These are phyloP conservation scores for Yarrowia hollandica DNA, from an alignment of 805 yeast species.

Conservation along the genomic window DNA sequence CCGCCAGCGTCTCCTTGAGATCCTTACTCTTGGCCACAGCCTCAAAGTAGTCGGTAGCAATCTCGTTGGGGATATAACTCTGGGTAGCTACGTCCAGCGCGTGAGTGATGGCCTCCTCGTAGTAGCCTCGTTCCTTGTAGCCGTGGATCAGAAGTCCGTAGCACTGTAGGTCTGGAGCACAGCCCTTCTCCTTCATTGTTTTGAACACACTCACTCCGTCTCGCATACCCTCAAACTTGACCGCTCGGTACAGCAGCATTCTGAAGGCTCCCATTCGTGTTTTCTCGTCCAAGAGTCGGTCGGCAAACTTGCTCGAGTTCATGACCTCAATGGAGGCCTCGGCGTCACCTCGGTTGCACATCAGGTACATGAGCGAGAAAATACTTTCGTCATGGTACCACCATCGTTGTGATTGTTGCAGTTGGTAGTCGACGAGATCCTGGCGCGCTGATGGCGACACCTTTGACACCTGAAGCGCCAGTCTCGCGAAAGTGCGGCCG, in stretches of 20 bases:
- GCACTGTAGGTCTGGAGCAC: background rate
- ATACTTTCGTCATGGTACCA: conserved; percentile 21
- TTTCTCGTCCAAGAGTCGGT: background rate
- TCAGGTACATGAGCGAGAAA: conserved; percentile 4
- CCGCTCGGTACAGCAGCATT: conserved; percentile 25
- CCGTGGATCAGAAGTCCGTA: conserved; percentile 24
- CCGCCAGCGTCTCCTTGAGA: background rate
- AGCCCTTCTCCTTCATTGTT: conserved; percentile 8
- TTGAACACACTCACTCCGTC: conserved; percentile 9
- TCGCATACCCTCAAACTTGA: conserved; percentile 26
- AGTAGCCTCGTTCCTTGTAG: conserved; percentile 25
- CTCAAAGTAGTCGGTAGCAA: conserved; percentile 22
- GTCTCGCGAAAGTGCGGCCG: background rate
- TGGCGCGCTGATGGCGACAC: conserved; percentile 14
- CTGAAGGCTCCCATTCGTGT: background rate
- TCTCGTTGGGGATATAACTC: background rate
- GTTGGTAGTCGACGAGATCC: conserved; percentile 19
- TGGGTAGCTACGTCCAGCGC: conserved; percentile 2
- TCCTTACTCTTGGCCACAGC: conserved; percentile 2
- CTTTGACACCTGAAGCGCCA: background rate
- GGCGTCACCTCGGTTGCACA: conserved; percentile 24
- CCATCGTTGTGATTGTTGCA: conserved; percentile 14
- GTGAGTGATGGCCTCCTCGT: conserved; percentile 10
- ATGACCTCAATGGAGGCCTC: conserved; percentile 25
- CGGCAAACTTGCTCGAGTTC: conserved; percentile 9